A percentile compares a stretch with the other conserved stretches of the same genome.
Conservation (phyloP, 75 land plant species). For the Pinus albicaulis region DNA sequence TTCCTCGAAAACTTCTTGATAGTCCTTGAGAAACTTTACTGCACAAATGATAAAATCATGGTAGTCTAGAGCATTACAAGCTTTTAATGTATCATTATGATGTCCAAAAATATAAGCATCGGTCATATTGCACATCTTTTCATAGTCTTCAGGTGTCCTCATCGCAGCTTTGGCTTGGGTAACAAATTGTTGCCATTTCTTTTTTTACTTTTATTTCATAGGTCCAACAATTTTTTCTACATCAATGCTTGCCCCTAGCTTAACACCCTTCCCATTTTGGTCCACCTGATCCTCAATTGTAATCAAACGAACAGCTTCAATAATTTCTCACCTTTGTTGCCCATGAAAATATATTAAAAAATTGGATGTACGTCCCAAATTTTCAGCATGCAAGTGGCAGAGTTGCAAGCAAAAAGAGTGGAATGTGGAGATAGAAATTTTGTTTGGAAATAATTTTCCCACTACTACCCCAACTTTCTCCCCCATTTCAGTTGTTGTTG, state of each 20-base stretch:
- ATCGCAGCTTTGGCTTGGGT: conserved; percentile 22
- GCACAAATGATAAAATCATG: no score
- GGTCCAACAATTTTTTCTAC: conserved; percentile 11
- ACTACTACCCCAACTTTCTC: conserved; percentile 74
- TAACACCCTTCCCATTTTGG: conserved; percentile 5
- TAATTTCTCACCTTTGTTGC: conserved; percentile 86
- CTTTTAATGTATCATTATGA: no score
- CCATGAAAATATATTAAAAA: conserved; percentile 86
- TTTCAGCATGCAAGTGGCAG: conserved; percentile 91
- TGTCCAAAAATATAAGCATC: no score
- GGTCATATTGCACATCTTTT: no score
- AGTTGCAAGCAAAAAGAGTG: conserved; percentile 94
- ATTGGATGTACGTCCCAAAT: conserved; percentile 79
- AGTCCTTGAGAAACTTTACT: no score
- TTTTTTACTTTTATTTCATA: conserved; percentile 79
- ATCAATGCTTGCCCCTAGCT: conserved; percentile 10
- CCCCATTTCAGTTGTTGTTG: conserved; percentile 94
- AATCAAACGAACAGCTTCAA: conserved; percentile 75
- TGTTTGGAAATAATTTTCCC: conserved; percentile 81
- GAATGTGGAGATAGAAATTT: conserved; percentile 82
- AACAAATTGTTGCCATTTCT: conserved; percentile 82
- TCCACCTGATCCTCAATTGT: conserved; percentile 25
- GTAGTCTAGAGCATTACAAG: no score
- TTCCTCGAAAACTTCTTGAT: no score
- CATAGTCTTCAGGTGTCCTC: no score